Base-by-base conservation (phyloP, 108 stramenopile genomes). In the Cyclostephanos tholiformis region DNA sequence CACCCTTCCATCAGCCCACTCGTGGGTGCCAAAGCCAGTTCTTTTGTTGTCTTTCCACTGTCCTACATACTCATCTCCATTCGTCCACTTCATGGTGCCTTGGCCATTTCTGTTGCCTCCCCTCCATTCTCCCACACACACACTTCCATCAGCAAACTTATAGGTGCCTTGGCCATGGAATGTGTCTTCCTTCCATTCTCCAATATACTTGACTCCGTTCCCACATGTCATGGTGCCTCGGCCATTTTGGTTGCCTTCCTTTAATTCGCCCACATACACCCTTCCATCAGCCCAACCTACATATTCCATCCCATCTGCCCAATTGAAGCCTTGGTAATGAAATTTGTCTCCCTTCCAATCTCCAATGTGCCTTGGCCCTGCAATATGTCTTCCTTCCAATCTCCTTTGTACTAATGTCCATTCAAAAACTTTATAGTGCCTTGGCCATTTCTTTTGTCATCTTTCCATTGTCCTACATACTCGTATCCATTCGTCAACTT, bases 171-270 rank as follows among this genome's bases (percentile, higher is more conserved):
- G 17, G 4, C 50, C 50, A 51, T 51, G 50, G 2, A 2, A 4
- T 17, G 4, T 20, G 50, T 51, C 50, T 8, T 51, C 50, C 50
- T 51, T 51, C 50, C 50, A 51, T 51, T 51, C 50, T 51, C 50
- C 50, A 2, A 51, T 10, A 9, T 51, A 51, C 4, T 8, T 10
- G 4, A 4, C 20, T 7, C 50, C 50, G 50, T 20, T 9, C 4
- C 4, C 9, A 51, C 2, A 51, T 4, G 4, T 51, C 4, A 7
- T 7, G 17, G 50, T 51, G 50, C 50, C 50, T 4, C 4, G 17
- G 4, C 50, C 50, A 51, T 51, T 4, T 20, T 4, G 17, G n/a
- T n/a, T n/a, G n/a, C n/a, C n/a, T n/a, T n/a, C n/a, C n/a, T n/a
- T n/a, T n/a, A n/a, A n/a, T n/a, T n/a, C n/a, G n/a, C n/a, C n/a